These are phyloP conservation scores for Colletotrichum salicis DNA, from an alignment of 2,329 filamentous ascomycete species.

Conservation along the genomic window DNA sequence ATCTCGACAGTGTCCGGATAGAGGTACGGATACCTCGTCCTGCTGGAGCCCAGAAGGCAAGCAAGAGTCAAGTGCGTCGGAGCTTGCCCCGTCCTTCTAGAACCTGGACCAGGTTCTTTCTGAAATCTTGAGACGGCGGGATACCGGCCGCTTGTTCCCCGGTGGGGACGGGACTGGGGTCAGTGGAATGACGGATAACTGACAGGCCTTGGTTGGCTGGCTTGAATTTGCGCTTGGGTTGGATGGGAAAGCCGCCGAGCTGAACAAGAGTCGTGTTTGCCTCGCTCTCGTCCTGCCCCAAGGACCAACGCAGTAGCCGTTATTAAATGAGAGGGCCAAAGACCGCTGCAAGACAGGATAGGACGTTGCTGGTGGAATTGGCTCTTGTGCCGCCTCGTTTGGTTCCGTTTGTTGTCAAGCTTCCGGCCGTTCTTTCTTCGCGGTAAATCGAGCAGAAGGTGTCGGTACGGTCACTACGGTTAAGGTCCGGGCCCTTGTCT, in stretches of 20 bases:
- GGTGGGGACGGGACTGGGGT: conserved; percentile 29
- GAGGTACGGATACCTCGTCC: neutral
- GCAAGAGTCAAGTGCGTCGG: conserved; percentile 15
- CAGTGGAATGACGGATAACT: conserved; percentile 26
- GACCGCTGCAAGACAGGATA: neutral
- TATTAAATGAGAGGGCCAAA: neutral
- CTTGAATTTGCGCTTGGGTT: neutral
- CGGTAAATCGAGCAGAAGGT: neutral
- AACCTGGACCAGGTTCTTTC: conserved; percentile 26
- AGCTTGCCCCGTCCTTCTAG: conserved; percentile 29
- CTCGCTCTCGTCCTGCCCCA: neutral
- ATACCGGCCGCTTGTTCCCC: conserved; percentile 31
- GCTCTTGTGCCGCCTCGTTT: neutral
- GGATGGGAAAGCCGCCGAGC: neutral
- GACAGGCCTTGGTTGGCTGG: conserved; percentile 11
- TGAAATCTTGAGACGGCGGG: conserved; percentile 35
- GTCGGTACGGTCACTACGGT: neutral
- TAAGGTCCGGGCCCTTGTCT: neutral
- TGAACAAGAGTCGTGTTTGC: conserved; percentile 17
- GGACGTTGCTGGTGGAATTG: neutral
- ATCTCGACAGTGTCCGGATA: neutral
- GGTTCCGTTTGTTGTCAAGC: neutral
- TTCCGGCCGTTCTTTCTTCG: neutral
- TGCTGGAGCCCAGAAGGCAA: neutral
- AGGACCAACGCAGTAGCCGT: neutral